Evolutionary conservation across 1,284 basidiomycete species (phyloP).

Genomic region (Malassezia nana): DNA sequence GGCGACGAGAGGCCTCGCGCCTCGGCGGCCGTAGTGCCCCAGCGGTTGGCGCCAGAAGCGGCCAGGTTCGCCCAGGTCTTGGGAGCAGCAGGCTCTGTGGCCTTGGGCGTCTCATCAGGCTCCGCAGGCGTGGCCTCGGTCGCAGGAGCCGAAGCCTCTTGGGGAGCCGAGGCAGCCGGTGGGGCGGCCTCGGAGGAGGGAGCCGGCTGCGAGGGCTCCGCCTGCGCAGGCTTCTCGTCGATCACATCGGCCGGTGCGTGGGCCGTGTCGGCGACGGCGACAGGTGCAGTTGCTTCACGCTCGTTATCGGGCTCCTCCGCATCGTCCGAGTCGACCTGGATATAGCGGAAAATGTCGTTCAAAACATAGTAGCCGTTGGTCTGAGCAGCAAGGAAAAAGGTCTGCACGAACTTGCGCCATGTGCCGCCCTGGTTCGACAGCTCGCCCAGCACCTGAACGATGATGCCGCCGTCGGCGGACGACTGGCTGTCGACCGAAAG

Average conservation of each 20-base stretch:
- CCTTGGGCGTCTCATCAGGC: neutral
- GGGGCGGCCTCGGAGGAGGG: constrained; percentile 44
- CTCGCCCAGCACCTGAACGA: constrained; percentile 98
- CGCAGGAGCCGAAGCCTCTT: constrained; percentile 8
- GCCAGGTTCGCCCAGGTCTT: constrained; percentile 48
- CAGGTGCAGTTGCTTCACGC: constrained; percentile 21
- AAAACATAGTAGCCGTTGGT: constrained; percentile 98
- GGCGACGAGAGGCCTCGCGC: constrained; percentile 22
- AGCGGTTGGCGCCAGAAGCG: constrained; percentile 36
- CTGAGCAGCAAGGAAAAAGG: constrained; percentile 98
- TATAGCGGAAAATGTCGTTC: constrained; percentile 99
- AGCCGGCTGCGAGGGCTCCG: constrained; percentile 10
- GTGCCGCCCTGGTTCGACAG: constrained; percentile 72
- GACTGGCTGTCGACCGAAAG: constrained; percentile 54
- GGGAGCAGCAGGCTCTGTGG: constrained; percentile 18
- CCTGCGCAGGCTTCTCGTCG: constrained; percentile 21
- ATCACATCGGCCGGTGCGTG: constrained; percentile 26
- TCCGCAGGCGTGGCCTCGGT: constrained; percentile 3
- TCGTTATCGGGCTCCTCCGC: constrained; percentile 19
- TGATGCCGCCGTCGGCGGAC: constrained; percentile 86
- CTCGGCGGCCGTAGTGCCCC: constrained; percentile 40
- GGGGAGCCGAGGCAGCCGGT: constrained; percentile 42
- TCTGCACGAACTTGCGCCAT: constrained; percentile 98
- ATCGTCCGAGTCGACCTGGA: constrained; percentile 60
- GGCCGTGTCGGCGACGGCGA: constrained; percentile 12